A percentile compares a stretch with the other conserved stretches of the same genome.
These are phyloP conservation scores for Talaromyces pinophilus DNA, from an alignment of 2,329 filamentous ascomycete species.

Conservation along the genomic window DNA sequence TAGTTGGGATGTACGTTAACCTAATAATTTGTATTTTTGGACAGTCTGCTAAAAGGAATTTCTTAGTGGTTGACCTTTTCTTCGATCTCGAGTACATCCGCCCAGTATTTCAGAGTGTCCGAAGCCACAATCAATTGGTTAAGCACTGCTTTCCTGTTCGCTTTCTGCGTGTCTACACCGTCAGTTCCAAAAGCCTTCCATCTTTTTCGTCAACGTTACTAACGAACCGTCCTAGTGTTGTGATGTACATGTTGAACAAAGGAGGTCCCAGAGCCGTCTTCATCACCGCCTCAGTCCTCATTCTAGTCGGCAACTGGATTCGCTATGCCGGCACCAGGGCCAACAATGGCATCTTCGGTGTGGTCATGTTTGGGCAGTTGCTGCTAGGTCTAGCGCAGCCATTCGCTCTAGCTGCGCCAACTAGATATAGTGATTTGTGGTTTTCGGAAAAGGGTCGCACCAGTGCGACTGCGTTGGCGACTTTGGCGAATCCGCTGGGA, in stretches of 20 bases:
- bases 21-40: neutral
- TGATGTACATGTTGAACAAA: conserved; percentile 75
- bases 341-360: conserved; percentile 65
- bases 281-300: conserved; percentile 68
- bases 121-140: conserved; percentile 89
- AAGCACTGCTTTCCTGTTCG: conserved; percentile 81
- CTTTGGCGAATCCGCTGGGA: conserved; percentile 85
- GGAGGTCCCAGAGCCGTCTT: conserved; percentile 77
- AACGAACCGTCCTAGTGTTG: conserved; percentile 42
- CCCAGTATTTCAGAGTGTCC: conserved; percentile 72
- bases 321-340: conserved; percentile 70
- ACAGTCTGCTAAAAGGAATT: neutral
- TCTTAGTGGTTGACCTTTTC: conserved; percentile 89
- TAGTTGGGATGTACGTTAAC: conserved; percentile 82
- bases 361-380: conserved; percentile 89
- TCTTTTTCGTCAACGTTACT: neutral
- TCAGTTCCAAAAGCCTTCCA: conserved; percentile 35
- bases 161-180: conserved; percentile 74
- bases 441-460: conserved; percentile 83
- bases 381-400: conserved; percentile 86
- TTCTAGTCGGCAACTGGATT: conserved; percentile 87
- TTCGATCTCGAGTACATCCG: conserved; percentile 72
- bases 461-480: conserved; percentile 80
- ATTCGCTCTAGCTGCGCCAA: conserved; percentile 86
- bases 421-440: conserved; percentile 91